A percentile compares a stretch with the other conserved stretches of the same genome.
Conservation (phyloP, 441 rosid species). For the Erodium chrysanthum region DNA sequence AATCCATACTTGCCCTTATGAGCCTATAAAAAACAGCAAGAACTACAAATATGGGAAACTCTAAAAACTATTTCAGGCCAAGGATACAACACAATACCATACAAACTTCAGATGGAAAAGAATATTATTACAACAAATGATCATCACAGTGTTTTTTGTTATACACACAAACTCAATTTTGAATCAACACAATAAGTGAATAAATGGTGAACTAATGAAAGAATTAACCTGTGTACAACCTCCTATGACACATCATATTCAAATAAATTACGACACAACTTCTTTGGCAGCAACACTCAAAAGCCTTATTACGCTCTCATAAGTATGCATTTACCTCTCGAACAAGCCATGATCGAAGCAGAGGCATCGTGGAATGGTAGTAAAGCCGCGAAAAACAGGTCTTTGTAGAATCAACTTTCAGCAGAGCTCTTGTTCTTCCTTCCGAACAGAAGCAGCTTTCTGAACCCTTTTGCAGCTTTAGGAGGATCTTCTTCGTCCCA, state of each 20-base stretch:
- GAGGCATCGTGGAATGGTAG: not conserved
- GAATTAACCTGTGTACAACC: slow-evolving; percentile 20
- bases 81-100: not conserved
- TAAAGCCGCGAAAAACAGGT: slow-evolving; percentile 12
- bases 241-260: slow-evolving; percentile 15
- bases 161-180: slow-evolving; percentile 12
- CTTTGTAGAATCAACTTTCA: slow-evolving; percentile 17
- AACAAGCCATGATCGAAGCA: no score
- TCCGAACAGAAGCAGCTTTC: slow-evolving; percentile 84
- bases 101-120: not conserved
- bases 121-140: not conserved
- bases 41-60: no score
- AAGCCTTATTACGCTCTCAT: slow-evolving; percentile 28
- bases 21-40: no score
- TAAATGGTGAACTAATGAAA: slow-evolving; percentile 3
- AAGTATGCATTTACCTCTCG: no score
- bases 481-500: slow-evolving; percentile 75
- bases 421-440: slow-evolving; percentile 33
- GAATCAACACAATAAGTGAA: slow-evolving; percentile 8
- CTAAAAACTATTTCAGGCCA: not conserved
- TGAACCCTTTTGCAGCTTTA: slow-evolving; percentile 71
- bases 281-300: slow-evolving; percentile 28
- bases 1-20: not conserved
- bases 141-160: not conserved
- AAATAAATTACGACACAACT: slow-evolving; percentile 25